Base-by-base conservation (phyloP, 306 rosid species). In the Corylus avellana region DNA sequence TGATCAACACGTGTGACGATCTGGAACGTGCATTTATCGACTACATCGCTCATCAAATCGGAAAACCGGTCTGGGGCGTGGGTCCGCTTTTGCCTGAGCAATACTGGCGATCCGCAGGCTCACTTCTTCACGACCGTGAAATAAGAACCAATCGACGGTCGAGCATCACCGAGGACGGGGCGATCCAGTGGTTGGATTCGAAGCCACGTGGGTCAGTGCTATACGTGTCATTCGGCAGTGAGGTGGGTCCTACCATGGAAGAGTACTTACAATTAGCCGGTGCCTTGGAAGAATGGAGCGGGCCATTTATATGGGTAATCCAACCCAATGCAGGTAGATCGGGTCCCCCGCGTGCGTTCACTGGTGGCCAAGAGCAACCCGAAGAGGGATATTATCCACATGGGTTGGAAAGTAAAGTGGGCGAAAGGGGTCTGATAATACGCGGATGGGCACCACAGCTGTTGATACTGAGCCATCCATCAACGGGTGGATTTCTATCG, bases 381-480 rank as follows among this genome's bases (percentile, higher is more conserved):
- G 80, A 75, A n/a, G 88, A 78, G 27, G 90, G 82, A 0, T 86
- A 86, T 78, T 86, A 68, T 57, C 91, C 92, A 4, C 79, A 79
- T 3, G 94, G 81, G n/a, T 61, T 90, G 42, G 86, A 84, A 0
- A 18, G 12, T 1, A 72, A 54, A 50, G 89, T 88, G 3, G 91
- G 93, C 17, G 25, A 66, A 0, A 84, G 87, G 37, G 95, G 93
- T 18, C n/a, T 92, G 89, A 85, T 92, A 50, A 89, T 90, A 81
- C 37, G 71, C 0, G 97, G 95, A 0, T 90, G 95, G 95, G 97
- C 95, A 2, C 95, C 97, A 13, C 97, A 90, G 13, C 29, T 92
- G 56, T 6, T 92, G 82, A 92, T 92, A 51, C 88, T 92, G 75
- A 92, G 92, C 56, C 95, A 90, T 22, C 87, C 83, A 10, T 90